Base-by-base conservation (phyloP, 2,329 filamentous ascomycete genomes). In the Xylariaceae sp. region DNA sequence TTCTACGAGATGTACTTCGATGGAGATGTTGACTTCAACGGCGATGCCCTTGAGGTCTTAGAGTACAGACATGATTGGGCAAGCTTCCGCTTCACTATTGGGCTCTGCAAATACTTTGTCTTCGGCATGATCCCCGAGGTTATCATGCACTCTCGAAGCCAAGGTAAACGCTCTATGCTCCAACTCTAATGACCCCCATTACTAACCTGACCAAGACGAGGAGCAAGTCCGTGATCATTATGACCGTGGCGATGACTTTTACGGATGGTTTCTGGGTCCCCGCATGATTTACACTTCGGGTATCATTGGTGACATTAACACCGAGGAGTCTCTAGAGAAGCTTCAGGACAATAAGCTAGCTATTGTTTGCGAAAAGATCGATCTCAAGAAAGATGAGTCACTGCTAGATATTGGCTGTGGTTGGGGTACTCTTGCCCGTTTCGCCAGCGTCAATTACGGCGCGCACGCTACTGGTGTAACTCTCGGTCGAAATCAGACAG, bases 211-310 rank as follows among this genome's bases (percentile, higher is more conserved):
- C 36, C 39, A 29, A 91, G 93, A 97, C 66, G 92, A 97, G 82
- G 93, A 97, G 75, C 94, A 97, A 78, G 92, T 97, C 52, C 91
- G 92, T 71, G 91, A 92, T 74, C 92, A 97, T 80, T 99, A 99
- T 76, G 94, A 97, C 81, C 88, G 92, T 62, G 94, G 94, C 70
- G 92, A 99, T 73, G 94, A 97, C 76, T 96, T 97, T 78, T 99
- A 99, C 81, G 88, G 85, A 72, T 99, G 92, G 92, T 97, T 97
- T 83, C 84, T 97, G 60, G 94, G 94, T 58, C 93, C 93, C 55
- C 92, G 93, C 70, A 99, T 97, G 94, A 91, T 97, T 76, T 97
- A 97, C 80, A 99, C 94, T 45, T 95, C 91, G 44, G 94, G 94
- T 67, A 81, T 99, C 67, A 95, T 99, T 71, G 88, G 89, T 57